phyloP scores from a whole-genome alignment of 2,329 filamentous ascomycete genomes.

The Alternaria rosae region DNA sequence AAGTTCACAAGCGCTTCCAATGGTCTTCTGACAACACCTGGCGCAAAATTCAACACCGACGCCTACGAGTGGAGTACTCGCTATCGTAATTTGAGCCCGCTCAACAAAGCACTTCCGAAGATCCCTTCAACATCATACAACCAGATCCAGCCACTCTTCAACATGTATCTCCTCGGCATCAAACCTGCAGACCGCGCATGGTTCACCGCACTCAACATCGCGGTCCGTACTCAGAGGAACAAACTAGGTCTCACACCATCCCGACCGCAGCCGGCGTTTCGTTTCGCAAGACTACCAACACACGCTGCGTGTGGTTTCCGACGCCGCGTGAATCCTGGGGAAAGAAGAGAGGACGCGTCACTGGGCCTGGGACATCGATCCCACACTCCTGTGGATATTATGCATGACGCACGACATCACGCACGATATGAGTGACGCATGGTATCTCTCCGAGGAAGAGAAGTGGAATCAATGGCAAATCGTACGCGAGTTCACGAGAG shows the following conservation, averaged over 20 bases:
- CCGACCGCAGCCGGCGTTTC: background rate
- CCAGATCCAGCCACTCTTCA: background rate
- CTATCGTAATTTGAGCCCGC: background rate
- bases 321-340: background rate
- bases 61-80: background rate
- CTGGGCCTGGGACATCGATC: background rate
- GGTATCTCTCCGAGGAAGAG: background rate
- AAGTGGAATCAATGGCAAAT: background rate
- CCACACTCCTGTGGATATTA: background rate
- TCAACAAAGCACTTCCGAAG: background rate
- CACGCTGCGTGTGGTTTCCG: background rate
- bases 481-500: background rate
- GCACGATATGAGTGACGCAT: background rate
- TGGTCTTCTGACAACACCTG: too few relatives aligned
- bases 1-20: background rate
- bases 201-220: constrained; percentile 3
- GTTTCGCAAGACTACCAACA: background rate
- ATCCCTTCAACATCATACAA: background rate
- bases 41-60: background rate
- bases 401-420: background rate
- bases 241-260: background rate
- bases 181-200: background rate
- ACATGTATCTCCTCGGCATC: background rate
- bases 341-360: background rate
- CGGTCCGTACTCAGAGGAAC: background rate